Conservation (phyloP, 129 eudicot species). For the Heracleum sosnowskyi region DNA sequence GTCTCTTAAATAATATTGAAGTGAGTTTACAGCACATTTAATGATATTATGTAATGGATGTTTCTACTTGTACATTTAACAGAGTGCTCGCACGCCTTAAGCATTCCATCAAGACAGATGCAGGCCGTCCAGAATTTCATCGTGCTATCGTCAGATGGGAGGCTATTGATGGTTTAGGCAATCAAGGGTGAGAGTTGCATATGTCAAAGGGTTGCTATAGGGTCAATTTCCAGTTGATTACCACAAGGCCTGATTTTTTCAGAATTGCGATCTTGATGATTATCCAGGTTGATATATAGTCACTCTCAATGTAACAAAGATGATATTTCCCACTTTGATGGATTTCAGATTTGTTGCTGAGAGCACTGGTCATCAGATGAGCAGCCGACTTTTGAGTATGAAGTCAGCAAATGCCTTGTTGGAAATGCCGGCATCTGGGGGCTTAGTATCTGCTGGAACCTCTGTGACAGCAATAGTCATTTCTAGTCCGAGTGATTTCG, state of each 20-base stretch:
- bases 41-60: constrained; percentile 10
- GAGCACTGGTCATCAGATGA: constrained; percentile 88
- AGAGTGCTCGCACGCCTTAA: constrained; percentile 76
- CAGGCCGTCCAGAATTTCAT: constrained; percentile 59
- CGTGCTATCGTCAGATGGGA: constrained; percentile 78
- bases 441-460: constrained; percentile 53
- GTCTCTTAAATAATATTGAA: not conserved
- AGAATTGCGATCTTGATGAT: not conserved
- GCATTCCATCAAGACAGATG: constrained; percentile 61
- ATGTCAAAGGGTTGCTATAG: not conserved
- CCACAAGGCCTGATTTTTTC: constrained; percentile 3
- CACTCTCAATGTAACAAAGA: constrained; percentile 12
- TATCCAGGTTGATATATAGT: constrained; percentile 11
- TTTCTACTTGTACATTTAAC: constrained; percentile 6
- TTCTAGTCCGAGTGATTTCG: constrained; percentile 43
- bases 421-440: constrained; percentile 58
- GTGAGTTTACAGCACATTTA: not conserved
- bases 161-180: constrained; percentile 43
- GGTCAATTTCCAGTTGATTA: constrained; percentile 7
- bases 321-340: constrained; percentile 8
- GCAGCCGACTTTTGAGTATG: constrained; percentile 92
- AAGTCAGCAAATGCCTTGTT: constrained; percentile 86
- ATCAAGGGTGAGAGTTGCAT: constrained; percentile 51
- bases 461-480: constrained; percentile 48
- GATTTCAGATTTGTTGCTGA: constrained; percentile 82